Evolutionary conservation across 192 early-diverging fungal species (phyloP).

Genomic region (Backusella macrospora): DNA sequence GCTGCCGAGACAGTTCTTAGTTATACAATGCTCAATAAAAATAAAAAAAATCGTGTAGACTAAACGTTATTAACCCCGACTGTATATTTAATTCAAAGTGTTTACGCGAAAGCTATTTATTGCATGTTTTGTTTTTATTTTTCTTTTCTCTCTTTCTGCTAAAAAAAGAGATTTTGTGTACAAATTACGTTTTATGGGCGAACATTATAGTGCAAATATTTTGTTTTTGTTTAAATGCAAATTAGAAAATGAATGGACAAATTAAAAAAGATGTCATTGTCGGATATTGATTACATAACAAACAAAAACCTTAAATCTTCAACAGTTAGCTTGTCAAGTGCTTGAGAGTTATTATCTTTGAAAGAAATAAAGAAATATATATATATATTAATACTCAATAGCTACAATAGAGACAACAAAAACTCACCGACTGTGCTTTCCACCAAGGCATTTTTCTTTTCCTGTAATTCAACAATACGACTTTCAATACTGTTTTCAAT

Average conservation of each 20-base stretch:
- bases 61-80: too few relatives aligned
- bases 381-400: not conserved
- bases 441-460: conserved; percentile 92
- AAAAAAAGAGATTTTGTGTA: too few relatives aligned
- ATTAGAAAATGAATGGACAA: too few relatives aligned
- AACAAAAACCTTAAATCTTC: conserved; percentile 89
- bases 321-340: conserved; percentile 68
- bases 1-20: too few relatives aligned
- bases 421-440: conserved; percentile 80
- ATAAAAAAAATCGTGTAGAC: too few relatives aligned
- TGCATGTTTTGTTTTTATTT: not conserved
- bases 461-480: conserved; percentile 88
- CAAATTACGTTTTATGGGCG: too few relatives aligned
- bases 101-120: not conserved
- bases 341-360: conserved; percentile 64
- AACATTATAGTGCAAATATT: too few relatives aligned
- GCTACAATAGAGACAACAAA: not conserved
- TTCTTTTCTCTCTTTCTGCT: too few relatives aligned
- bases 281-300: conserved; percentile 54
- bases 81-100: not conserved
- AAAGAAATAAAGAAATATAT: not conserved
- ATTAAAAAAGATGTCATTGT: too few relatives aligned
- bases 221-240: too few relatives aligned
- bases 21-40: too few relatives aligned
- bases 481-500: conserved; percentile 94